Percentiles rank a stretch among this genome's conserved stretches.
Evolutionary conservation across 2,329 filamentous ascomycete genomes (phyloP).

Genomic region (Pseudonectria foliicola): DNA sequence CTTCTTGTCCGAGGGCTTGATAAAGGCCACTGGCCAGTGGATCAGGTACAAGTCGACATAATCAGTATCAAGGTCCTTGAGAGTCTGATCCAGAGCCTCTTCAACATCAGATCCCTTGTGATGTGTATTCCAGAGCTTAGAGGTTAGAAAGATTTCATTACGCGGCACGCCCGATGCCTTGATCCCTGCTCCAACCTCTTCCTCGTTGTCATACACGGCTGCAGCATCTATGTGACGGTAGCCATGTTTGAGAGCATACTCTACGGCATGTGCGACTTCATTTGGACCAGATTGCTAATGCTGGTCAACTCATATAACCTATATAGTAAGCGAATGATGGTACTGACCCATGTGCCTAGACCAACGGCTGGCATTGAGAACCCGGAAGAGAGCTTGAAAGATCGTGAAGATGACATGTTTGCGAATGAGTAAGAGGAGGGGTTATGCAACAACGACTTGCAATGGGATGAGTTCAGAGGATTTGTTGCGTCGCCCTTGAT

Average conservation of each 20-base stretch:
- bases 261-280: slow-evolving; percentile 40
- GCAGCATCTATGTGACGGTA: slow-evolving; percentile 41
- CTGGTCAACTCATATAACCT: background rate
- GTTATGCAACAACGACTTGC: too few species aligned
- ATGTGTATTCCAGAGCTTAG: slow-evolving; percentile 53
- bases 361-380: slow-evolving; percentile 26
- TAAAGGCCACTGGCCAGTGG: slow-evolving; percentile 40
- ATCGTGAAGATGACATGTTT: slow-evolving; percentile 18
- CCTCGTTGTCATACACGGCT: slow-evolving; percentile 35
- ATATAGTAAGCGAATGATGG: background rate
- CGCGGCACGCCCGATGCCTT: slow-evolving; percentile 24
- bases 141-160: slow-evolving; percentile 40
- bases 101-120: slow-evolving; percentile 40
- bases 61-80: slow-evolving; percentile 39
- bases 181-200: slow-evolving; percentile 33
- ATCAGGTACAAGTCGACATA: slow-evolving; percentile 45
- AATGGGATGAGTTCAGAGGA: too few species aligned
- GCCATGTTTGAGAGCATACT: slow-evolving; percentile 33
- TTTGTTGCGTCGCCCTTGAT: too few species aligned
- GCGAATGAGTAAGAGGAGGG: background rate
- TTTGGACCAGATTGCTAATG: slow-evolving; percentile 31
- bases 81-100: slow-evolving; percentile 36
- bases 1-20: slow-evolving; percentile 32
- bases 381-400: slow-evolving; percentile 26
- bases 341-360: slow-evolving; percentile 27